Evolutionary conservation across 2,329 filamentous ascomycete species (phyloP).

Genomic region (Claviceps spartinae): DNA sequence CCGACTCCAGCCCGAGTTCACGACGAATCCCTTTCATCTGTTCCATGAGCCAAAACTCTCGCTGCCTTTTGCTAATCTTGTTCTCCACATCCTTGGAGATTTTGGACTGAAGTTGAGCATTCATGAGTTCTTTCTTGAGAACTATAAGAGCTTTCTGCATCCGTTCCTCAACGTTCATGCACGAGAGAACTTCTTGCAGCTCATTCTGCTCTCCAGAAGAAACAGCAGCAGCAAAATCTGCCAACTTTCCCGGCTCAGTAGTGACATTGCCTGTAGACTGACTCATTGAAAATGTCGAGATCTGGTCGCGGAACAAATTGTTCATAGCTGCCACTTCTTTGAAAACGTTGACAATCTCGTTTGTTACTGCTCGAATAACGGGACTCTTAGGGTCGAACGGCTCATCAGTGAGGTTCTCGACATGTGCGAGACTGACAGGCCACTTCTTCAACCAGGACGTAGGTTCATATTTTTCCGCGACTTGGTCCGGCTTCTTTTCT

Average conservation of each 20-base stretch:
- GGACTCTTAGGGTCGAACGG: conserved; percentile 81
- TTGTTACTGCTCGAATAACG: conserved; percentile 81
- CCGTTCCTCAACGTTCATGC: conserved; percentile 81
- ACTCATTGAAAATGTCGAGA: conserved; percentile 92
- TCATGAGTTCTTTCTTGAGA: conserved; percentile 97
- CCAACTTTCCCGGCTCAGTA: conserved; percentile 85
- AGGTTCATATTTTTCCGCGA: conserved; percentile 57
- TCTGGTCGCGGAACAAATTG: conserved; percentile 89
- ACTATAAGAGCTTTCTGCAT: conserved; percentile 85
- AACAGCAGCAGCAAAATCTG: conserved; percentile 93
- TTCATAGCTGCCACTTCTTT: conserved; percentile 94
- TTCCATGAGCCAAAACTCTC: conserved; percentile 98
- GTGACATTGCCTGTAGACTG: conserved; percentile 91
- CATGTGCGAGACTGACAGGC: conserved; percentile 85
- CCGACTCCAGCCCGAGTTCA: conserved; percentile 90
- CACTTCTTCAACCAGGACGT: conserved; percentile 86
- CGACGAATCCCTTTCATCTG: conserved; percentile 98
- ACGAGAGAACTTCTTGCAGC: conserved; percentile 79
- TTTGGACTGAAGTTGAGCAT: conserved; percentile 90
- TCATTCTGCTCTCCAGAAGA: conserved; percentile 88
- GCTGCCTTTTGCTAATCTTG: conserved; percentile 93
- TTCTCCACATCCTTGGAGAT: conserved; percentile 95
- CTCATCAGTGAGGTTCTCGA: conserved; percentile 83
- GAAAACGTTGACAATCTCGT: conserved; percentile 97
- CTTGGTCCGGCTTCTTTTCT: conserved; percentile 40